Percentiles rank a stretch among this genome's conserved stretches.
These are phyloP conservation scores for Phialocephala subalpina DNA, from an alignment of 2,329 filamentous ascomycete genomes.

Conservation along the genomic window DNA sequence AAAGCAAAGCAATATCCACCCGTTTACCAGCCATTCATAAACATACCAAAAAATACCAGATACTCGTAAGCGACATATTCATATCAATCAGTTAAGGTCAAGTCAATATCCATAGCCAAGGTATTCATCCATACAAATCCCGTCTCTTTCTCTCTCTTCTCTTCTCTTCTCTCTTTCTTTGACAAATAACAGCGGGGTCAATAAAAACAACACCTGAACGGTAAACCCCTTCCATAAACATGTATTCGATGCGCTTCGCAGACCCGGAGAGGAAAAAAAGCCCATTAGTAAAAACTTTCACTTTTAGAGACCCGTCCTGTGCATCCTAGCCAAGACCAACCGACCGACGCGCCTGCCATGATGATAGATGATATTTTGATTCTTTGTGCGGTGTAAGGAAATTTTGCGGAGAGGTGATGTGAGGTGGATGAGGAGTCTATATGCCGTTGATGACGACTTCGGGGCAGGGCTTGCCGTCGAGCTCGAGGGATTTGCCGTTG, in stretches of 20 bases:
- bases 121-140: constrained; percentile 27
- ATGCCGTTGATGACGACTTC: constrained; percentile 41
- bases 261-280: constrained; percentile 22
- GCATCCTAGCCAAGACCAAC: constrained; percentile 19
- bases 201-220: constrained; percentile 9
- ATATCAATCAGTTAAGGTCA: constrained; percentile 15
- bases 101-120: constrained; percentile 10
- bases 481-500: constrained; percentile 34
- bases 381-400: constrained; percentile 23
- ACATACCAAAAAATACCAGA: constrained; percentile 25
- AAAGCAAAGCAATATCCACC: not conserved
- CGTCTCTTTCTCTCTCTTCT: too few relatives aligned
- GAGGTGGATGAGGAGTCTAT: constrained; percentile 19
- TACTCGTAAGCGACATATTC: constrained; percentile 24
- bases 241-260: constrained; percentile 23
- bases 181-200: not conserved
- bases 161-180: too few relatives aligned
- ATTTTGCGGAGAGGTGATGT: constrained; percentile 6
- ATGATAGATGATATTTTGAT: constrained; percentile 19
- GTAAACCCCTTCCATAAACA: constrained; percentile 24
- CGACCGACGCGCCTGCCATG: constrained; percentile 34
- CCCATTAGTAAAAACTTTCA: constrained; percentile 33
- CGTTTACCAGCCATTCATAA: not conserved
- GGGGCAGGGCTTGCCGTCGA: constrained; percentile 32
- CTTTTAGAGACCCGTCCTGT: constrained; percentile 33